phyloP scores from a whole-genome alignment of 1,284 basidiomycete genomes.

The Cryptococcus deneoformans region DNA sequence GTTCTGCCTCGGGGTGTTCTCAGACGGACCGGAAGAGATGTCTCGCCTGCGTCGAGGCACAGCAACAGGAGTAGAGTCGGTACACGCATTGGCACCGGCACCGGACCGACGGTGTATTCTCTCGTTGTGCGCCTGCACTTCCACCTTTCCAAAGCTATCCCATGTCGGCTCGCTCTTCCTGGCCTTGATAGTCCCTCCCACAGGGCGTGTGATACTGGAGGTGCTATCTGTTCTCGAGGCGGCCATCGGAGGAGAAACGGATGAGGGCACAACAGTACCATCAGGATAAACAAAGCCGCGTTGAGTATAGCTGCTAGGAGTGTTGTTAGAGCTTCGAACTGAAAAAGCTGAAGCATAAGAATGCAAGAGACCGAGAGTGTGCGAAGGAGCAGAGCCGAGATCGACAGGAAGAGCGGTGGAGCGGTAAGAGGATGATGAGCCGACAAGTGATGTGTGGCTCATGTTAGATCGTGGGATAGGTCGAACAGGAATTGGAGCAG shows the following conservation, averaged over 20 bases:
- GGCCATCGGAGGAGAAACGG: background rate
- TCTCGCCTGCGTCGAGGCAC: slow-evolving; percentile 1
- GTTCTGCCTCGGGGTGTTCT: slow-evolving; percentile 39
- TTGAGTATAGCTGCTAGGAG: slow-evolving; percentile 20
- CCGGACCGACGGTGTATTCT: background rate
- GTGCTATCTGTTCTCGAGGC: background rate
- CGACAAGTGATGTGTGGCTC: slow-evolving; percentile 38
- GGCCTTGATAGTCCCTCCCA: slow-evolving; percentile 31
- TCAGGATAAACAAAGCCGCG: slow-evolving; percentile 24
- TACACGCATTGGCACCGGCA: background rate
- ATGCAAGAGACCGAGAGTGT: slow-evolving; percentile 34
- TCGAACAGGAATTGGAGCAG: slow-evolving; percentile 20
- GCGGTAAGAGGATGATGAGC: slow-evolving; percentile 5
- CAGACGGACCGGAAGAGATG: slow-evolving; percentile 2
- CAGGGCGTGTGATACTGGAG: slow-evolving; percentile 8
- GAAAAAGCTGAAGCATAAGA: slow-evolving; percentile 40
- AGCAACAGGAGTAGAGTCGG: slow-evolving; percentile 5
- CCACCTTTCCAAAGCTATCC: slow-evolving; percentile 39
- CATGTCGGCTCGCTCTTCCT: slow-evolving; percentile 29
- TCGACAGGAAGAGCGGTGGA: slow-evolving; percentile 16
- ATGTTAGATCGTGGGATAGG: slow-evolving; percentile 30
- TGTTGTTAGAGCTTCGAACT: slow-evolving; percentile 22
- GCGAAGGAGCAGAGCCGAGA: slow-evolving; percentile 36
- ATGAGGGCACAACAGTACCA: slow-evolving; percentile 6
- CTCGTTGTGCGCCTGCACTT: slow-evolving; percentile 20